Base-by-base conservation (phyloP, 257 asterid genomes). In the Salvia splendens region DNA sequence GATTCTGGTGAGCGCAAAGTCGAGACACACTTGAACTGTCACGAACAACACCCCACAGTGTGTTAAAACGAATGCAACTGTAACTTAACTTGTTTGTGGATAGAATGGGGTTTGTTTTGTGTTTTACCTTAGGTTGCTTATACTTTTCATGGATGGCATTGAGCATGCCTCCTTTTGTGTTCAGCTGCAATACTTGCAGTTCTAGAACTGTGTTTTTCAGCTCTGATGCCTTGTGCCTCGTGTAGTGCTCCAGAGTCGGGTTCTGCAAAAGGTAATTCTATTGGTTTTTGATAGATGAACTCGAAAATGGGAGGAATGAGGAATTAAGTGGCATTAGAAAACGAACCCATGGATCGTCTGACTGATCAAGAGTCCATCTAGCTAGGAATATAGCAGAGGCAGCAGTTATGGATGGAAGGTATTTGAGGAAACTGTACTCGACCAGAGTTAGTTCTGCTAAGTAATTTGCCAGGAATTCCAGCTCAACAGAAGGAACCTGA, bases 351-450 rank as follows among this genome's bases (percentile, higher is more conserved):
- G 99, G 99, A 81, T 89, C 85, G 58, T 77, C 85, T 47, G 96
- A 84, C 78, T 95, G 99, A 79, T 95, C 96, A 48, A 95, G 86
- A 20, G 93, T 95, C 99, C 99, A 95, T 84, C 89, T 80, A 60
- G 99, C 99, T 65, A 95, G 82, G 77, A 91, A 89, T 55, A 95
- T 89, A 52, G 93, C 98, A 14, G 98, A 89, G 38, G 99, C 99
- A 60, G 99, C 99, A 63, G 84, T 69, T 53, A 83, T 74, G 48
- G 99, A 95, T 7, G 99, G 99, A 53, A 95, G 94, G 73, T 79
- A 84, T 83, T 87, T 84, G 28, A 91, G 86, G 80, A 91, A 91
- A 75, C 79, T 73, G 90, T 87, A 91, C 72, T 95, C 95, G 1
- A 74, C 75, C 58, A 95, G 89, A 54, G 94, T 83, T 71, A 95